Conservation (phyloP, 2,329 filamentous ascomycete species). For the Sordariomycetes sp. region DNA sequence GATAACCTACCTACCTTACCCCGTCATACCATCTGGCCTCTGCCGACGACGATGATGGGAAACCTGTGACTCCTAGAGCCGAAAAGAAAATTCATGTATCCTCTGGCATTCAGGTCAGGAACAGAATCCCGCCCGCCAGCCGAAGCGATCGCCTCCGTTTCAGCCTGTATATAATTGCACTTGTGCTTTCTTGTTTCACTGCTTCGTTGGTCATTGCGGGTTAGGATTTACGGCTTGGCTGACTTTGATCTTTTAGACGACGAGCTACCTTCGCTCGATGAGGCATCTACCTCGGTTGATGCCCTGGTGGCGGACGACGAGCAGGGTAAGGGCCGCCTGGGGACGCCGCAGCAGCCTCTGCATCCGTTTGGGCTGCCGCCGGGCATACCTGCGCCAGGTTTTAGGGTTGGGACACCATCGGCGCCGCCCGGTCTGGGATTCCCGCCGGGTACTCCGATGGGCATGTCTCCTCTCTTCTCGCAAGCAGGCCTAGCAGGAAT, state of each 20-base stretch:
- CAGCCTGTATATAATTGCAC: neutral
- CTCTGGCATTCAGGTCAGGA: neutral
- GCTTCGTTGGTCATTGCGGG: neutral
- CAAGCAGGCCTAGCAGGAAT: neutral
- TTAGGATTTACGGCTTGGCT: conserved; percentile 18
- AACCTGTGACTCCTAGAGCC: conserved; percentile 11
- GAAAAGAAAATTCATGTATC: conserved; percentile 8
- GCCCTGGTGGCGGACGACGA: conserved; percentile 53
- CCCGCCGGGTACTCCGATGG: neutral
- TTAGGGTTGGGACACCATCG: conserved; percentile 14
- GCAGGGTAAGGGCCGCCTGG: conserved; percentile 6
- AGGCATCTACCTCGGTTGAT: conserved; percentile 51
- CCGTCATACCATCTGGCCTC: conserved; percentile 16
- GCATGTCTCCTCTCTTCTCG: neutral
- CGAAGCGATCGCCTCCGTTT: neutral
- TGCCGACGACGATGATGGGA: conserved; percentile 50
- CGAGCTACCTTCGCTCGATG: conserved; percentile 45
- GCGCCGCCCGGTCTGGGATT: conserved; percentile 8
- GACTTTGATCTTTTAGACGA: conserved; percentile 40
- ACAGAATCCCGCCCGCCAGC: neutral
- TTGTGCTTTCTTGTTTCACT: conserved; percentile 7
- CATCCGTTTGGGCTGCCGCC: neutral
- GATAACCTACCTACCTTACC: conserved; percentile 6
- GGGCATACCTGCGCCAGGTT: neutral
- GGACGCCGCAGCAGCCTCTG: neutral